Percentiles rank a stretch among this genome's conserved stretches.
These are phyloP conservation scores for Cladosporium sp. DNA, from an alignment of 2,329 filamentous ascomycete genomes.

Conservation along the genomic window DNA sequence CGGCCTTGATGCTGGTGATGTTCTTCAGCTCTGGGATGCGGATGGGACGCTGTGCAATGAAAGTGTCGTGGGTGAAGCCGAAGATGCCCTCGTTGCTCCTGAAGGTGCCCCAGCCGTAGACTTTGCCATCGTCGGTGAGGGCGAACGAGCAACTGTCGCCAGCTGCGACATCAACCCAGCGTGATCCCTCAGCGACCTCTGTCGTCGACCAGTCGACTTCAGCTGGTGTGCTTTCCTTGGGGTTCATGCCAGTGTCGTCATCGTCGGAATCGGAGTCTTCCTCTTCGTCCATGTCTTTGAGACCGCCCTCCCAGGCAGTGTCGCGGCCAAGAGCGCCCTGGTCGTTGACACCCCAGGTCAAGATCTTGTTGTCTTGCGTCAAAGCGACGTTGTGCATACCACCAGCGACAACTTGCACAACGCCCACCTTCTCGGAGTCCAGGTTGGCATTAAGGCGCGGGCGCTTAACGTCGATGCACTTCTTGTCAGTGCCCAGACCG, in stretches of 20 bases:
- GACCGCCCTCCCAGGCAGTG: conserved; percentile 61
- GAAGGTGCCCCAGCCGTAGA: conserved; percentile 84
- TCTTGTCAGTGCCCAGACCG: conserved; percentile 63
- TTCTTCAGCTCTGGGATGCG: conserved; percentile 60
- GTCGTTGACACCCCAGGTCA: conserved; percentile 86
- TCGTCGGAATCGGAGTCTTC: conserved; percentile 49
- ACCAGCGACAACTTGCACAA: conserved; percentile 70
- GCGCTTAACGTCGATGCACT: conserved; percentile 64
- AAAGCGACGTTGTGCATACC: conserved; percentile 76
- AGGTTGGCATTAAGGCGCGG: conserved; percentile 64
- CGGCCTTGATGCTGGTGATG: conserved; percentile 57
- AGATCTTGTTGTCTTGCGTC: conserved; percentile 72
- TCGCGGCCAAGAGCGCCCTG: conserved; percentile 72
- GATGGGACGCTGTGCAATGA: conserved; percentile 47
- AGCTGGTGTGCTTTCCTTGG: conserved; percentile 62
- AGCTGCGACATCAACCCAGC: conserved; percentile 62
- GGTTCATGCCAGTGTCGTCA: conserved; percentile 61
- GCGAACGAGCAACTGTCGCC: conserved; percentile 71
- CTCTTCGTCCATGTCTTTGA: conserved; percentile 47
- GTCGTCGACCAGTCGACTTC: conserved; percentile 28
- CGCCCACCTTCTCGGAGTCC: conserved; percentile 50
- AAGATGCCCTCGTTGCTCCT: conserved; percentile 61
- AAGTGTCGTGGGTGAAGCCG: conserved; percentile 52
- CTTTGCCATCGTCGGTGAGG: conserved; percentile 65
- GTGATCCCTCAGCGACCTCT: conserved; percentile 49